Evolutionary conservation across 495 filamentous ascomycete species (phyloP).

Genomic region (Aspergillus affinis): DNA sequence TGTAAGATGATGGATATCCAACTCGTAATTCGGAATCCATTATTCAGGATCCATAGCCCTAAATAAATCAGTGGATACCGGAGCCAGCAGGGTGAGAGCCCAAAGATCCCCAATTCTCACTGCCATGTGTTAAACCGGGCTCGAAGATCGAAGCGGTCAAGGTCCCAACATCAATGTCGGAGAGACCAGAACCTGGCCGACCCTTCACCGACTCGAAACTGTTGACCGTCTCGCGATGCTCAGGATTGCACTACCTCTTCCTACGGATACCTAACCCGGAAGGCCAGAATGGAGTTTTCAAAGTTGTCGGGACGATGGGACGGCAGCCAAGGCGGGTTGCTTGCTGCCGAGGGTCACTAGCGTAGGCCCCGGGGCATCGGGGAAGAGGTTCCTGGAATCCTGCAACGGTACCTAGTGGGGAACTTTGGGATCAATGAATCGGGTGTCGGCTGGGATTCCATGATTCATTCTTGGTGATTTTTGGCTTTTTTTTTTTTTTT

Average conservation of each 20-base stretch:
- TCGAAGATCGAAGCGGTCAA: slow-evolving; percentile 9
- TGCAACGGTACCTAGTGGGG: slow-evolving; percentile 27
- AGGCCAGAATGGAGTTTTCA: slow-evolving; percentile 6
- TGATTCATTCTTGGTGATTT: slow-evolving; percentile 4
- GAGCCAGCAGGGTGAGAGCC: slow-evolving; percentile 3
- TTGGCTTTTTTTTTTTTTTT: neutral
- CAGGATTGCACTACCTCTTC: slow-evolving; percentile 10
- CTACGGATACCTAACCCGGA: neutral
- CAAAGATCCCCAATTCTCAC: slow-evolving; percentile 3
- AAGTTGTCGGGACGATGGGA: slow-evolving; percentile 14
- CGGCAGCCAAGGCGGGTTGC: slow-evolving; percentile 18
- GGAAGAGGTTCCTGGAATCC: slow-evolving; percentile 27
- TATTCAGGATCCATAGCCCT: neutral
- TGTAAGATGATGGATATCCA: neutral
- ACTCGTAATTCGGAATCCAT: neutral
- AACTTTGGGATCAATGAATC: neutral
- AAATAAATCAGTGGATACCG: slow-evolving; percentile 4
- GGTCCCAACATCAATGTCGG: neutral
- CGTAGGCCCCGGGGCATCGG: slow-evolving; percentile 18
- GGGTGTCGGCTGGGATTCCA: slow-evolving; percentile 1
- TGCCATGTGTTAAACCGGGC: slow-evolving; percentile 20
- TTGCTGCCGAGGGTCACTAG: slow-evolving; percentile 21
- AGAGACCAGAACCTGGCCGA: slow-evolving; percentile 2
- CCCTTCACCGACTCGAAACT: slow-evolving; percentile 21
- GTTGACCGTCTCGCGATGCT: slow-evolving; percentile 6